phyloP scores from a whole-genome alignment of 2,329 filamentous ascomycete species.

The Mycosphaerella arachidis region DNA sequence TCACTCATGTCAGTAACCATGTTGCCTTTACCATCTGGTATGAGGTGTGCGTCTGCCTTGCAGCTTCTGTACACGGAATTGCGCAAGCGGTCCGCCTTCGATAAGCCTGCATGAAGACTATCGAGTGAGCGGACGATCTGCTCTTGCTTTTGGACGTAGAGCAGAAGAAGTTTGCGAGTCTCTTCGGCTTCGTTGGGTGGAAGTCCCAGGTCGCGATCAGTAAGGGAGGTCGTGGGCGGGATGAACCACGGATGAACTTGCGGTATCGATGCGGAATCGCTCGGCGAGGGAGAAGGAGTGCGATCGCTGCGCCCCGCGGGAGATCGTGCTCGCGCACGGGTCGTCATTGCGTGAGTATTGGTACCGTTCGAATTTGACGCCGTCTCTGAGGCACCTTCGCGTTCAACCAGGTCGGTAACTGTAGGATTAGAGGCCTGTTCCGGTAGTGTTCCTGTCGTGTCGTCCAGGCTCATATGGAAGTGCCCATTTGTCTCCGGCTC shows the following conservation, averaged over 20 bases:
- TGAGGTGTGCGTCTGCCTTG: constrained; percentile 71
- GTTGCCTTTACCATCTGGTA: constrained; percentile 34
- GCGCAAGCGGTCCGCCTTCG: constrained; percentile 67
- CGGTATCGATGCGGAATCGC: constrained; percentile 40
- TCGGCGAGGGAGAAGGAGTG: constrained; percentile 38
- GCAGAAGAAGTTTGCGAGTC: constrained; percentile 65
- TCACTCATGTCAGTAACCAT: constrained; percentile 66
- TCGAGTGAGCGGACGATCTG: constrained; percentile 70
- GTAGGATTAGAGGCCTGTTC: constrained; percentile 15
- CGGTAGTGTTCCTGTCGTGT: constrained; percentile 3
- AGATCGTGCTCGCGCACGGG: constrained; percentile 48
- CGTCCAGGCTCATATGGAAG: not conserved
- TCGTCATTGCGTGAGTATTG: constrained; percentile 52
- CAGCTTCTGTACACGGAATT: constrained; percentile 69
- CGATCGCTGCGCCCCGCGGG: constrained; percentile 33
- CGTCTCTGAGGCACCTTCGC: constrained; percentile 32
- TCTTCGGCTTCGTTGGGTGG: constrained; percentile 73
- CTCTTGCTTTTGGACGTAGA: constrained; percentile 82
- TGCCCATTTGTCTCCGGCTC: constrained; percentile 1
- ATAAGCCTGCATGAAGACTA: constrained; percentile 64
- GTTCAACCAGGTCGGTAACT: constrained; percentile 17
- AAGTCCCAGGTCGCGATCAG: constrained; percentile 67
- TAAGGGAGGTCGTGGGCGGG: constrained; percentile 56
- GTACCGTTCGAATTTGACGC: constrained; percentile 41
- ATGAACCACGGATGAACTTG: constrained; percentile 71